These are phyloP conservation scores for Brassica incana DNA, from an alignment of 345 rosid species.

Conservation along the genomic window DNA sequence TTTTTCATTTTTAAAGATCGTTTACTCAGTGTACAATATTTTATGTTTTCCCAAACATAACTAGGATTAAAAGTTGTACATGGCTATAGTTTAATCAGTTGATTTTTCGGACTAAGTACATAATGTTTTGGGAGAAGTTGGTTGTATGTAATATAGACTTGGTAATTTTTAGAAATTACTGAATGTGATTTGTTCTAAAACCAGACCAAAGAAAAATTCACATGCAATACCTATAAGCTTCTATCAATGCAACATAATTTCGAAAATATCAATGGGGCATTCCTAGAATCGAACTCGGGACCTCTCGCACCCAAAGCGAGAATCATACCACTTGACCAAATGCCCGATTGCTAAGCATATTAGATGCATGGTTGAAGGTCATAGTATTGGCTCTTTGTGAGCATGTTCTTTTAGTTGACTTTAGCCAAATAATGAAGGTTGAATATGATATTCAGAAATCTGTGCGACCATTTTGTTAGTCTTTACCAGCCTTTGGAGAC, in stretches of 20 bases:
- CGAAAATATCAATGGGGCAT: neutral
- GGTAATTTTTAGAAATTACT: too few species aligned
- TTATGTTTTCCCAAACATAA: too few species aligned
- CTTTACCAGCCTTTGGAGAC: neutral
- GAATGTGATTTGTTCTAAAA: too few species aligned
- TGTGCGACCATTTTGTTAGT: too few species aligned
- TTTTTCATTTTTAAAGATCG: too few species aligned
- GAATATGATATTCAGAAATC: neutral
- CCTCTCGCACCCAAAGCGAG: neutral
- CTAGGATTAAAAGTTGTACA: too few species aligned
- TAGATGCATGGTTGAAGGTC: neutral
- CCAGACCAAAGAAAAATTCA: neutral
- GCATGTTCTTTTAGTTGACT: neutral
- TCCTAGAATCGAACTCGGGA: neutral
- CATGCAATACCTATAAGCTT: too few species aligned
- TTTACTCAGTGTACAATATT: too few species aligned
- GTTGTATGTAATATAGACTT: too few species aligned
- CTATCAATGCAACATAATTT: neutral
- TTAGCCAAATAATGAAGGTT: neutral
- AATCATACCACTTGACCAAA: slow-evolving; percentile 88
- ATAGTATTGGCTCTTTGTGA: neutral
- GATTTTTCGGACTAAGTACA: too few species aligned
- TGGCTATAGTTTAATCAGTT: too few species aligned
- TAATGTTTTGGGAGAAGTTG: too few species aligned
- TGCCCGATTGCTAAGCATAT: slow-evolving; percentile 28